Evolutionary conservation across 2,329 filamentous ascomycete genomes (phyloP), one percentile per base, ranked within the genome.

Genomic region (Pyricularia pennisetigena): DNA sequence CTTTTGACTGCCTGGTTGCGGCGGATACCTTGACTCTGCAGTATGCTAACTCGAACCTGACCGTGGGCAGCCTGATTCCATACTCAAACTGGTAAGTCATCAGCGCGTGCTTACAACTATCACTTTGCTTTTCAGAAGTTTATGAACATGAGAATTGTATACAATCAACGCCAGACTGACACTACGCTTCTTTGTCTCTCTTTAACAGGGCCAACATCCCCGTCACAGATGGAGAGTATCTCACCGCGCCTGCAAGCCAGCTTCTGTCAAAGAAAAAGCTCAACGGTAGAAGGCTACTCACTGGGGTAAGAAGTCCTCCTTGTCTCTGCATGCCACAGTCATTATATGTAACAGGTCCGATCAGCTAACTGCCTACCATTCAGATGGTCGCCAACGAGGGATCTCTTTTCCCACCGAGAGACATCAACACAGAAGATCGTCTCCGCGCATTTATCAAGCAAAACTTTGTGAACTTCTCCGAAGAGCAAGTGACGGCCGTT

Each of bases 311-410:
- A n/a, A 23, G n/a, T 64, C 68, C 35, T 2, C 16, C 41, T 35
- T n/a, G n/a, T n/a, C n/a, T 68, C 14, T 35, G 28, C 2, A 65
- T 35, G 14, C 12, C n/a, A 61, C 12, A 61, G 4, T 1, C 14
- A 3, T 7, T 61, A 5, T 12, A 8, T 14, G 7, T 28, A 9
- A 28, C 23, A 26, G 9, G 12, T n/a, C n/a, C n/a, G n/a, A n/a
- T n/a, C n/a, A 28, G 10, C 57, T 28, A 61, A 61, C n/a, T 3
- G 8, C n/a, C 24, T 23, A 1, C 10, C 26, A 24, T 23, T 5
- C 23, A 14, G 54, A 70, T 83, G 72, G 85, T 83, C 68, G 82
- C 82, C 3, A 80, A 86, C 71, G 84, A 87, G 76, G 83, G 80
- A 3, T 72, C 76, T 9, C 69, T 70, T 1, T 85, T 85, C 70